phyloP scores from a whole-genome alignment of 1,284 basidiomycete species.

The Rhodotorula sp. region DNA sequence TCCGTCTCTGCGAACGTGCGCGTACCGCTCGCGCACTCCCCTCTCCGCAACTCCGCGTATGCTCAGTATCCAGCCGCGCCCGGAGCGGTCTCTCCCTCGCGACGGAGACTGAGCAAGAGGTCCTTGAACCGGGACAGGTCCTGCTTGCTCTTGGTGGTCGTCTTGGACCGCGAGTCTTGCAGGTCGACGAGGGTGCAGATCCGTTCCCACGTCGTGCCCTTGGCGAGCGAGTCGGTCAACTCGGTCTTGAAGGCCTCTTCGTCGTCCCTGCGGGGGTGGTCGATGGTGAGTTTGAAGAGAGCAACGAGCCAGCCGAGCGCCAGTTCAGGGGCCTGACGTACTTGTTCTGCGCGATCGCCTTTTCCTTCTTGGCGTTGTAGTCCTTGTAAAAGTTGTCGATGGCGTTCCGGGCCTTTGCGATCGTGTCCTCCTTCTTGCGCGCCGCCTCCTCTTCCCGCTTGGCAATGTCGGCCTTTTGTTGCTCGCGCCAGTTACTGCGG shows the following conservation, averaged over 20 bases:
- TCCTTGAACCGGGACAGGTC: conserved; percentile 90
- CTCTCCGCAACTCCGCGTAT: too few relatives aligned
- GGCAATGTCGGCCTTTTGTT: conserved; percentile 81
- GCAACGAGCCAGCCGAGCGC: neutral
- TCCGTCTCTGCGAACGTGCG: too few relatives aligned
- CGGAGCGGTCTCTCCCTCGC: conserved; percentile 85
- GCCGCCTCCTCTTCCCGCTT: conserved; percentile 75
- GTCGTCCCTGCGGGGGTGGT: conserved; percentile 63
- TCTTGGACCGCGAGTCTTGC: conserved; percentile 94
- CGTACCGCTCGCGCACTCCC: too few relatives aligned
- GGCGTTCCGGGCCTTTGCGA: conserved; percentile 81
- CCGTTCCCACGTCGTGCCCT: conserved; percentile 94
- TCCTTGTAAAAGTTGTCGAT: conserved; percentile 97
- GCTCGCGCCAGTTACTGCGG: conserved; percentile 77
- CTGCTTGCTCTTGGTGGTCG: conserved; percentile 83
- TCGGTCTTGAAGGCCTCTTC: conserved; percentile 77
- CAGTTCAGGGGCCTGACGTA: conserved; percentile 52
- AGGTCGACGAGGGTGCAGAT: conserved; percentile 84
- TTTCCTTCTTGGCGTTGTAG: conserved; percentile 88
- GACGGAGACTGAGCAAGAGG: conserved; percentile 75
- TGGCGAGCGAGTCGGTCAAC: conserved; percentile 72
- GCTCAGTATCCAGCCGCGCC: conserved; percentile 81
- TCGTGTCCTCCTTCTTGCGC: conserved; percentile 77
- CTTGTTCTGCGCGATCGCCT: conserved; percentile 94
- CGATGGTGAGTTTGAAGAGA: too few relatives aligned